Base-by-base conservation (phyloP, 202 grass and related monocot species). In the Zizania palustris region DNA sequence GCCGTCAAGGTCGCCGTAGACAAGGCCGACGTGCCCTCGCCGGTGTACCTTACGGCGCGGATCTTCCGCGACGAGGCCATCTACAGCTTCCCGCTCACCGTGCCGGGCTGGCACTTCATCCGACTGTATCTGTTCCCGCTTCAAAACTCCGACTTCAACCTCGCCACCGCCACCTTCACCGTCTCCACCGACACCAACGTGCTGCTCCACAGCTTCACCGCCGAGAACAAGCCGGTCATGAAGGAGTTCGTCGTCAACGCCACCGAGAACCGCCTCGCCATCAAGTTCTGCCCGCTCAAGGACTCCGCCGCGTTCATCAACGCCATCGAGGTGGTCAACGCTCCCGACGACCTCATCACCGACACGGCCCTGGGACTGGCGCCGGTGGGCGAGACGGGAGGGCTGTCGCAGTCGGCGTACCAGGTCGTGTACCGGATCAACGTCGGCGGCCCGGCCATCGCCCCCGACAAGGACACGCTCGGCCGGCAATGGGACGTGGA, bases 231-330 rank as follows among this genome's bases (percentile, higher is more conserved):
- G 42, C 77, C 73, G 3, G 71, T 75, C 4, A 33, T 96, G 55
- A 96, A 89, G 75, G 92, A 96, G 84, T 96, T 76, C 72, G 37
- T 96, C 5, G 3, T 96, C 11, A 96, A 92, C 37, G 92, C 86
- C 53, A 96, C 92, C 12, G 73, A 85, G 55, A 88, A 81, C 65
- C 82, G 60, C 74, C 65, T 96, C 1, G 75, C 84, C 6, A 3
- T 96, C 60, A 83, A 78, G 80, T 92, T 96, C 76, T 43, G 40
- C 54, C 92, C 92, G 40, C 71, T 87, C 34, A 61, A 41, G 14
- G 49, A 84, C 66, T 87, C 86, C 5, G 92, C 56, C 1, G 92
- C 92, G 10, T 96, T 96, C 81, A 80, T 92, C 15, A 96, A 96
- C 60, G 89, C 74, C 65, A 89, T 96, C 51, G 92, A 96, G 84